A percentile compares a stretch with the other conserved stretches of the same genome.
Conservation (phyloP, 371 early-diverging fungal species). For the Mucor racemosus region DNA sequence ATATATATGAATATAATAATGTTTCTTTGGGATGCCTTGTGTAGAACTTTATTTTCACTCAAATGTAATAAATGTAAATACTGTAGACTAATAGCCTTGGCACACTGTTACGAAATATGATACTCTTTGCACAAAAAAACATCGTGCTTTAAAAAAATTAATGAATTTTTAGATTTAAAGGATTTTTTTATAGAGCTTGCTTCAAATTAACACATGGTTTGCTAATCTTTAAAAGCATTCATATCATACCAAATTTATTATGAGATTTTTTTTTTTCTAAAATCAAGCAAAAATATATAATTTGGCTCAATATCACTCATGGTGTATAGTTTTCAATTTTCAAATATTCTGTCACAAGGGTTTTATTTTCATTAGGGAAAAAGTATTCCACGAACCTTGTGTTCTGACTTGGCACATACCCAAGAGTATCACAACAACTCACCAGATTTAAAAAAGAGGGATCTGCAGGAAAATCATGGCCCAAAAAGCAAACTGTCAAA, state of each 20-base stretch:
- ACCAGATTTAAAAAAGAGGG: neutral
- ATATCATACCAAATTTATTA: too few relatives aligned
- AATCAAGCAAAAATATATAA: too few relatives aligned
- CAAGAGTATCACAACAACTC: neutral
- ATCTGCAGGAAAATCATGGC: neutral
- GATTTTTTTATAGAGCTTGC: too few relatives aligned
- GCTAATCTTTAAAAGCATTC: too few relatives aligned
- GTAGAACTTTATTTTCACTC: neutral
- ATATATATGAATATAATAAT: neutral
- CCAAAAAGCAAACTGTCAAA: neutral
- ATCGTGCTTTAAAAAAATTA: too few relatives aligned
- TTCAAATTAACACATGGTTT: too few relatives aligned
- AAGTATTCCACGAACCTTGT: neutral
- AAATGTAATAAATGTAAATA: neutral
- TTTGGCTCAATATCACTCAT: too few relatives aligned
- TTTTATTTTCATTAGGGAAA: too few relatives aligned
- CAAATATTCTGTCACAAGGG: neutral
- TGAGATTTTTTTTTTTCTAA: too few relatives aligned
- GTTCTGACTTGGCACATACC: neutral
- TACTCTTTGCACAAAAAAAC: too few relatives aligned
- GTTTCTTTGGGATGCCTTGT: neutral
- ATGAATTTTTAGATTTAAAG: neutral
- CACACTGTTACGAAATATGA: neutral
- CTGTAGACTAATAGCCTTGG: neutral
- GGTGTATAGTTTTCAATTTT: too few relatives aligned